phyloP scores from a whole-genome alignment of 139 green algal genomes.

The Picochlorum sp. region DNA sequence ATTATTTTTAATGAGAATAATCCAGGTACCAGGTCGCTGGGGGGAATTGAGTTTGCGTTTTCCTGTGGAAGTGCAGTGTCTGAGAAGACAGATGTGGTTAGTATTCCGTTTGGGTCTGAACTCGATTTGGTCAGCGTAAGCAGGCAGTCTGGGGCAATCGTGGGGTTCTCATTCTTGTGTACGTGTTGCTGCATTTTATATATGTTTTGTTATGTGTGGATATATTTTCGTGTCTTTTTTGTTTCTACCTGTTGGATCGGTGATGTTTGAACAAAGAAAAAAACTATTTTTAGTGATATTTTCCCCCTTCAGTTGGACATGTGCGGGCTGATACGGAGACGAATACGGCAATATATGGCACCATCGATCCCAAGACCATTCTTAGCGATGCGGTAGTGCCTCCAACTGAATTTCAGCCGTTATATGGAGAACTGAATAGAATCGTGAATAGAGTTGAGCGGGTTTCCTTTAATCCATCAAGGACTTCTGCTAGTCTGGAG shows the following conservation, averaged over 20 bases:
- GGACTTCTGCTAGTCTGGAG: conserved; percentile 1
- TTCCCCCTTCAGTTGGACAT: too few relatives aligned
- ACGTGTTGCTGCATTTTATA: too few relatives aligned
- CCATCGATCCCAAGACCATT: conserved; percentile 2
- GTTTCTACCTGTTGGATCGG: too few relatives aligned
- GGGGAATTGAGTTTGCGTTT: conserved; percentile 12
- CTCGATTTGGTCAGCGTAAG: background rate
- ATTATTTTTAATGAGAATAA: background rate
- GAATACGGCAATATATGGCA: conserved; percentile 4
- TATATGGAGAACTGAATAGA: background rate
- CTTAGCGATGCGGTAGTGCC: background rate
- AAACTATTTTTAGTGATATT: too few relatives aligned
- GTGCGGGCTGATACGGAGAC: background rate
- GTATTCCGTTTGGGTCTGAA: background rate
- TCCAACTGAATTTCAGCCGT: conserved; percentile 13
- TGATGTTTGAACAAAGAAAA: too few relatives aligned
- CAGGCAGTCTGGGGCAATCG: background rate
- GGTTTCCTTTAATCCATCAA: background rate
- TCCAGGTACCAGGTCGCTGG: background rate
- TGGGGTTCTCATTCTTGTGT: background rate
- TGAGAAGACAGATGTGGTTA: background rate
- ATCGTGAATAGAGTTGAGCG: background rate
- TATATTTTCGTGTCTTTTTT: too few relatives aligned
- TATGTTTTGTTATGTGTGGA: too few relatives aligned
- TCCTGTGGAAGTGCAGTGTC: background rate